Evolutionary conservation across 2,329 filamentous ascomycete species (phyloP).

Genomic region (Colletotrichum liriopes): DNA sequence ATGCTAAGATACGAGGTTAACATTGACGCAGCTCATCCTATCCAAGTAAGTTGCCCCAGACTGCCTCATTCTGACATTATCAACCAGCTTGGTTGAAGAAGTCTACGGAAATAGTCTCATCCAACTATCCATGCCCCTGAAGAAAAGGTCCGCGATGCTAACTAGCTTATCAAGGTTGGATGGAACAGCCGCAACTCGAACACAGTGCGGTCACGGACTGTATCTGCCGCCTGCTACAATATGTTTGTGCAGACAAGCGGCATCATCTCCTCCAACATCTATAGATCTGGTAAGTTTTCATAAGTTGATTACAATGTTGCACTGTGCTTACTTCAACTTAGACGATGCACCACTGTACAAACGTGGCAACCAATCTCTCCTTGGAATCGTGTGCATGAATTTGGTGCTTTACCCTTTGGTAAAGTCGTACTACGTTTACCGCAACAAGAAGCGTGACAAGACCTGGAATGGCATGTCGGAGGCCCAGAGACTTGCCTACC

Average conservation of each 20-base stretch:
- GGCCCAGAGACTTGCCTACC: constrained; percentile 49
- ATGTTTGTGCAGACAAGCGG: constrained; percentile 63
- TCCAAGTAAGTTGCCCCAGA: constrained; percentile 49
- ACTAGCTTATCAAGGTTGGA: constrained; percentile 49
- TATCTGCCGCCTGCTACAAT: constrained; percentile 77
- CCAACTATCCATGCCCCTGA: no score
- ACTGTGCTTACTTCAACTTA: constrained; percentile 54
- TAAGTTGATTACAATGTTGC: neutral
- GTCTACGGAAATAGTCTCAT: neutral
- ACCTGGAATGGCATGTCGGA: constrained; percentile 51
- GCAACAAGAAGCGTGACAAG: constrained; percentile 50
- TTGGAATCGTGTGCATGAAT: constrained; percentile 61
- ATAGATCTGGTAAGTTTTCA: constrained; percentile 50
- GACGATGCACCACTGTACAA: constrained; percentile 64
- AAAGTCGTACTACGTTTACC: constrained; percentile 53
- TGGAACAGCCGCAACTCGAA: constrained; percentile 72
- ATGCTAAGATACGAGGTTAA: constrained; percentile 55
- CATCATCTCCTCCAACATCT: constrained; percentile 60
- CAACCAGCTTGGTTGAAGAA: neutral
- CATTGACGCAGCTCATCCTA: constrained; percentile 57
- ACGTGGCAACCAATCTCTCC: constrained; percentile 68
- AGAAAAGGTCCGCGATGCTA: neutral
- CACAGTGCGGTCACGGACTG: constrained; percentile 72
- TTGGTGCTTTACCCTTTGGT: constrained; percentile 49
- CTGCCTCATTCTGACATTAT: neutral